Percentiles rank a stretch among this genome's conserved stretches.
Evolutionary conservation across 306 rosid species (phyloP).

Genomic region (Rosa lucieae): DNA sequence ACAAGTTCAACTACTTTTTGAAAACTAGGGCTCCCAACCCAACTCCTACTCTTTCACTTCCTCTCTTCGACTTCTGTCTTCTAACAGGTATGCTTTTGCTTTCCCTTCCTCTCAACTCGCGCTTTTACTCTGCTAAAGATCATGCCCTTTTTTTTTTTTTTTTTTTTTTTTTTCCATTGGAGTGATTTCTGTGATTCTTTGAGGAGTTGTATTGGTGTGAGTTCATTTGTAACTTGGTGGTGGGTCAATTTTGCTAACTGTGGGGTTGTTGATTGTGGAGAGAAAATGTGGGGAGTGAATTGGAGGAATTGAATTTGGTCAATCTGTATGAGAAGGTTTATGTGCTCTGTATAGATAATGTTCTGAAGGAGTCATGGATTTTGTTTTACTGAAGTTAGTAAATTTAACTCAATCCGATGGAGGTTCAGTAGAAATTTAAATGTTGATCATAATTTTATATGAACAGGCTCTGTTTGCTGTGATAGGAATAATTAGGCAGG

Average conservation of each 20-base stretch:
- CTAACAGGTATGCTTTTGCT: constrained; percentile 4
- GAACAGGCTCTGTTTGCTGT: neutral
- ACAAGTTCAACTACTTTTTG: too few species aligned
- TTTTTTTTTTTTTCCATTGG: neutral
- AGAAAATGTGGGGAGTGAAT: constrained; percentile 5
- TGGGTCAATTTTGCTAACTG: neutral
- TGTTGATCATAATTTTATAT: too few species aligned
- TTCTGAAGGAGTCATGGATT: neutral
- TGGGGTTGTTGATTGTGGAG: neutral
- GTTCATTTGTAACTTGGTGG: neutral
- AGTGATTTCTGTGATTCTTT: neutral
- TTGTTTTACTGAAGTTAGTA: too few species aligned
- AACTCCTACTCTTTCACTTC: neutral
- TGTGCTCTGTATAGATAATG: neutral
- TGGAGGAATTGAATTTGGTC: neutral
- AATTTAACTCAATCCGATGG: neutral
- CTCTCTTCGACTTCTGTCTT: neutral
- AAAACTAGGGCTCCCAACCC: too few species aligned
- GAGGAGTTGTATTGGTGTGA: neutral
- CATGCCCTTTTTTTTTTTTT: neutral
- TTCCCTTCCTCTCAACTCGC: neutral
- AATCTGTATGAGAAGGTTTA: neutral
- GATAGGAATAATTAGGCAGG: neutral
- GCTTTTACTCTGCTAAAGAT: neutral
- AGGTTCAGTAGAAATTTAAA: too few species aligned